These are phyloP conservation scores for Boletus insuetus DNA, from an alignment of 768 basidiomycete genomes.

Conservation along the genomic window DNA sequence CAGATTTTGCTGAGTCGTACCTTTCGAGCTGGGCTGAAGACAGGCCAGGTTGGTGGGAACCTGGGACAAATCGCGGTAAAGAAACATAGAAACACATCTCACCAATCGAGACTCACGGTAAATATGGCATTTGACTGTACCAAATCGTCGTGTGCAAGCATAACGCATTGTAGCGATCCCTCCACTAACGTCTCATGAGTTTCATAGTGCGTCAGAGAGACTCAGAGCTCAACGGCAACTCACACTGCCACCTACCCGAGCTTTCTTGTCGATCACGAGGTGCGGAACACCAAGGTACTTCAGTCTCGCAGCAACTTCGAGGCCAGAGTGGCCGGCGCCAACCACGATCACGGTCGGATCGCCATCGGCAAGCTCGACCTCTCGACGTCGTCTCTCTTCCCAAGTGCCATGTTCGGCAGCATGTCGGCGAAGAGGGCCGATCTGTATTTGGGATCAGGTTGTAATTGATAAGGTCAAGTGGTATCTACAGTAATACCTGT, in stretches of 20 bases:
- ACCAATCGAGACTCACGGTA: constrained; percentile 37
- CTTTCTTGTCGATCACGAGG: constrained; percentile 54
- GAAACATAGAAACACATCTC: background rate
- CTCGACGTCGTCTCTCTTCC: constrained; percentile 34
- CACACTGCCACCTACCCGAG: constrained; percentile 48
- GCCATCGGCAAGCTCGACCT: constrained; percentile 38
- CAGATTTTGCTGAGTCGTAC: constrained; percentile 18
- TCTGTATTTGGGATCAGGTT: background rate
- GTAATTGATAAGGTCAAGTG: background rate
- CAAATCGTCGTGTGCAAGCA: constrained; percentile 53
- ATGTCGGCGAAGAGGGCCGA: background rate
- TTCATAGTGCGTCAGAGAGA: background rate
- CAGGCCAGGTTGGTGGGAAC: constrained; percentile 56
- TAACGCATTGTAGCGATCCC: constrained; percentile 55
- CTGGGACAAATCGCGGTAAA: constrained; percentile 27
- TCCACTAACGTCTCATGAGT: no score
- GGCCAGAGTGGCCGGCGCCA: constrained; percentile 65
- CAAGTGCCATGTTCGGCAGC: constrained; percentile 35
- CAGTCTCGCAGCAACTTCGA: constrained; percentile 62
- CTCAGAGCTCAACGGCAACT: constrained; percentile 1
- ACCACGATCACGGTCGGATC: constrained; percentile 60
- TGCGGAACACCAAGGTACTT: constrained; percentile 53
- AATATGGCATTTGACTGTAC: constrained; percentile 56
- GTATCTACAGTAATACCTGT: background rate
- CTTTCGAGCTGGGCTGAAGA: constrained; percentile 50